Evolutionary conservation across 805 yeast species (phyloP).

Genomic region (Yarrowia sp.): DNA sequence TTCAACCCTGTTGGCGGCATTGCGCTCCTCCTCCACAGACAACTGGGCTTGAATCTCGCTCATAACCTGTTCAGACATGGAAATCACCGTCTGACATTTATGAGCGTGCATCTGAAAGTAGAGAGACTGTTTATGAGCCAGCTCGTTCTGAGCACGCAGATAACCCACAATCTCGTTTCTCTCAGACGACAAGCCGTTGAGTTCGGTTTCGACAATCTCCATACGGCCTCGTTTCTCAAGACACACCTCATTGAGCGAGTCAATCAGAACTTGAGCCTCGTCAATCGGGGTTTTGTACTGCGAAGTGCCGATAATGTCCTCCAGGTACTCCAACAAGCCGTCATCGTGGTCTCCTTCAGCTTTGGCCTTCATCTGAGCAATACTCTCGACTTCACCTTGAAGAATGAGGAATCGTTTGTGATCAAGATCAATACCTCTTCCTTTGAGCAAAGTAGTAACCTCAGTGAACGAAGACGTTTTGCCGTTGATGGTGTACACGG

Average conservation of each 20-base stretch:
- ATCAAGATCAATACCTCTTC: slow-evolving; percentile 87
- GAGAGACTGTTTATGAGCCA: slow-evolving; percentile 52
- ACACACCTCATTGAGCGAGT: slow-evolving; percentile 74
- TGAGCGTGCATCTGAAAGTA: slow-evolving; percentile 52
- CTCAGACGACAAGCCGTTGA: slow-evolving; percentile 55
- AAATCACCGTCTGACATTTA: slow-evolving; percentile 45
- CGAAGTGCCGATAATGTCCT: slow-evolving; percentile 95
- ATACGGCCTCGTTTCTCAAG: slow-evolving; percentile 77
- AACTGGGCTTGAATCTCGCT: slow-evolving; percentile 46
- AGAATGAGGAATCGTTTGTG: slow-evolving; percentile 91
- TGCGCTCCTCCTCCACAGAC: slow-evolving; percentile 45
- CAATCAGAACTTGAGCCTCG: slow-evolving; percentile 56
- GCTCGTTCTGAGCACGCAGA: slow-evolving; percentile 60
- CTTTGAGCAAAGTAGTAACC: slow-evolving; percentile 70
- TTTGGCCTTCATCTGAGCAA: slow-evolving; percentile 98
- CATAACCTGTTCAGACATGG: slow-evolving; percentile 42
- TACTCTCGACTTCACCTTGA: slow-evolving; percentile 98
- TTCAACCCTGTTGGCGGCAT: slow-evolving; percentile 42
- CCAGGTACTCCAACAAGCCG: slow-evolving; percentile 89
- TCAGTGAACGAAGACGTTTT: slow-evolving; percentile 68
- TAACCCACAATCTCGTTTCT: slow-evolving; percentile 69
- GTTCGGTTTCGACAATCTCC: slow-evolving; percentile 75
- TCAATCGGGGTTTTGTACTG: slow-evolving; percentile 77
- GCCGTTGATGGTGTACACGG: slow-evolving; percentile 74
- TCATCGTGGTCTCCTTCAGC: slow-evolving; percentile 91